These are phyloP conservation scores for Holtermannia corniformis DNA, from an alignment of 768 basidiomycete species.

Conservation along the genomic window DNA sequence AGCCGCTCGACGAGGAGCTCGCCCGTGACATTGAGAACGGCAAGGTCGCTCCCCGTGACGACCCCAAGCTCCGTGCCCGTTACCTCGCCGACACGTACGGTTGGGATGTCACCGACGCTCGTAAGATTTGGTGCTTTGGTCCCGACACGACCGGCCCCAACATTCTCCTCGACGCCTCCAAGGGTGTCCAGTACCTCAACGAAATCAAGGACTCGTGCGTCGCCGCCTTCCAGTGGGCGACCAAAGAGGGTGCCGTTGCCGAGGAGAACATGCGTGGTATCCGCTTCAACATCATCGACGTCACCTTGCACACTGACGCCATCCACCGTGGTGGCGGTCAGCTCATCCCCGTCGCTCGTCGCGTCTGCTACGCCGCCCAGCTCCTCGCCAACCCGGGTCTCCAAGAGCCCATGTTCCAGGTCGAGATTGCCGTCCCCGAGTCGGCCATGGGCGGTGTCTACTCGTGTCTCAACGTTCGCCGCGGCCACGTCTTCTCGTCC, in stretches of 20 bases:
- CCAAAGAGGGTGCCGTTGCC: conserved; percentile 90
- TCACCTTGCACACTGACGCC: conserved; percentile 93
- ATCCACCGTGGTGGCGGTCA: conserved; percentile 99
- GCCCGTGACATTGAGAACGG: conserved; percentile 85
- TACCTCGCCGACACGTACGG: conserved; percentile 89
- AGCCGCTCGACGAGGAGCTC: conserved; percentile 89
- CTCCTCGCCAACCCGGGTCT: conserved; percentile 81
- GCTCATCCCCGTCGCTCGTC: conserved; percentile 92
- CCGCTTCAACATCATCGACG: conserved; percentile 90
- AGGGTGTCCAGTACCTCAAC: conserved; percentile 97
- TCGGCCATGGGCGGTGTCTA: conserved; percentile 11
- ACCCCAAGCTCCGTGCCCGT: conserved; percentile 94
- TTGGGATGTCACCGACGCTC: conserved; percentile 98
- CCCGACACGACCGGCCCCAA: conserved; percentile 97
- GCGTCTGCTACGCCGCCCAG: conserved; percentile 92
- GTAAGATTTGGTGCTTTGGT: conserved; percentile 99
- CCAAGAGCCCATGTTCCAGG: conserved; percentile 97
- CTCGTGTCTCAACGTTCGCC: conserved; percentile 67
- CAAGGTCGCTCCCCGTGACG: conserved; percentile 78
- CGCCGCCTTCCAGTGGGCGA: conserved; percentile 99
- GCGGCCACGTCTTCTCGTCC: conserved; percentile 96
- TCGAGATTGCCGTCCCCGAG: conserved; percentile 78
- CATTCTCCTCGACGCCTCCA: conserved; percentile 93
- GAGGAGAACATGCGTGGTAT: conserved; percentile 99
- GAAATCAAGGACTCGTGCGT: conserved; percentile 99